phyloP scores from a whole-genome alignment of 139 green algal species.

The Chlamydomonas incerta region DNA sequence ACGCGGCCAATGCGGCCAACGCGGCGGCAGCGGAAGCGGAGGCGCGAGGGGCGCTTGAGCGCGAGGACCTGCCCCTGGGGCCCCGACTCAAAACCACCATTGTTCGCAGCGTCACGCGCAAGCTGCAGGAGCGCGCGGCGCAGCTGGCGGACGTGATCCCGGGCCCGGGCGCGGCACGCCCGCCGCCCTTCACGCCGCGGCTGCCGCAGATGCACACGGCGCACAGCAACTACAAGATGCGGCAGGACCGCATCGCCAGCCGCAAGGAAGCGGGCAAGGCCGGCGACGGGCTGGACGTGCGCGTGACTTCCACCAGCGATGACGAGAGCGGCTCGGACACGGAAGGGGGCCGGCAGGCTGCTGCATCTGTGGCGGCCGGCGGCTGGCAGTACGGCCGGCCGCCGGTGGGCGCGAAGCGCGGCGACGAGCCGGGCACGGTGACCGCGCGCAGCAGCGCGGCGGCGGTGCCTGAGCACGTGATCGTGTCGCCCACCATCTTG shows the following conservation, averaged over 20 bases:
- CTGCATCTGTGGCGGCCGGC: too few relatives aligned
- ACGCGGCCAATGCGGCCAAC: background rate
- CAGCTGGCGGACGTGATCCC: background rate
- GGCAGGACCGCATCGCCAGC: background rate
- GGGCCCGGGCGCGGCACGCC: background rate
- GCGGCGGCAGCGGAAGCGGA: background rate
- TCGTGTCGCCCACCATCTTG: background rate
- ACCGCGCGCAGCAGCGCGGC: too few relatives aligned
- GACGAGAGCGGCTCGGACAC: too few relatives aligned
- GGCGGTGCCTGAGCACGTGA: too few relatives aligned
- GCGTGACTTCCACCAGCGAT: too few relatives aligned
- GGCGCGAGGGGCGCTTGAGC: background rate
- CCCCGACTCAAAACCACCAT: background rate
- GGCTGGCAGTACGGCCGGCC: too few relatives aligned
- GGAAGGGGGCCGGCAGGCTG: too few relatives aligned
- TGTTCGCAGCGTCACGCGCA: background rate
- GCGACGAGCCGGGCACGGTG: too few relatives aligned
- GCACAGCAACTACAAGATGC: background rate
- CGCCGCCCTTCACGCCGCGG: background rate
- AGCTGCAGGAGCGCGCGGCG: constrained; percentile 12
- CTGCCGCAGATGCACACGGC: background rate
- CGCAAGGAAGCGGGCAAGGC: background rate
- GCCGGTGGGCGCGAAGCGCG: too few relatives aligned
- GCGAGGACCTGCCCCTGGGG: background rate
- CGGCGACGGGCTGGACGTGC: too few relatives aligned